Evolutionary conservation across 805 yeast species (phyloP).

Genomic region (Candida alai): DNA sequence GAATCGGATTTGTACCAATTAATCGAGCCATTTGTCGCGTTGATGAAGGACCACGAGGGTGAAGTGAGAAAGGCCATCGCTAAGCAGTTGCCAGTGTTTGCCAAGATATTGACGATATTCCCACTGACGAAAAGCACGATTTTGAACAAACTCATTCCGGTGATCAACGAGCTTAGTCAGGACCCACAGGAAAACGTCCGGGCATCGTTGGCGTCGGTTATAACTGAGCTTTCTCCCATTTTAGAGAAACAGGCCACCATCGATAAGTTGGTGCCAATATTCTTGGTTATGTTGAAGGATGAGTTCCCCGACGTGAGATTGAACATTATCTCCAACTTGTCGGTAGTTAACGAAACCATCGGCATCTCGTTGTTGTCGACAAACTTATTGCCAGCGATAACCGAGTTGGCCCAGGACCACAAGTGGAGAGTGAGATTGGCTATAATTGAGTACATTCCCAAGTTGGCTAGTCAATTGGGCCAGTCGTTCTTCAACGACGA

Average conservation of each 20-base stretch:
- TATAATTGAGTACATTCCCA: conserved; percentile 92
- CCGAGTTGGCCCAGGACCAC: conserved; percentile 92
- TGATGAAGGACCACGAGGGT: conserved; percentile 90
- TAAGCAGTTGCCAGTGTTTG: conserved; percentile 80
- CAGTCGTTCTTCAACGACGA: conserved; percentile 90
- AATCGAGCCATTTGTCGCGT: conserved; percentile 65
- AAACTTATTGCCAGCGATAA: conserved; percentile 88
- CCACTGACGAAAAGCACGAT: conserved; percentile 44
- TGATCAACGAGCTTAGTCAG: conserved; percentile 75
- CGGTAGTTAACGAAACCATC: conserved; percentile 88
- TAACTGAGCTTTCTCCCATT: conserved; percentile 82
- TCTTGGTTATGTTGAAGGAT: conserved; percentile 90
- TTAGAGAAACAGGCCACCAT: conserved; percentile 82
- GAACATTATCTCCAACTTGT: conserved; percentile 88
- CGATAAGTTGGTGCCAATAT: conserved; percentile 78
- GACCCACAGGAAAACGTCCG: conserved; percentile 94
- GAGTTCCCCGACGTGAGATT: conserved; percentile 95
- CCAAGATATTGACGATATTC: conserved; percentile 44
- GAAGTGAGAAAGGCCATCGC: conserved; percentile 96
- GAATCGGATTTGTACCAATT: conserved; percentile 55
- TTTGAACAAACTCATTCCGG: conserved; percentile 72
- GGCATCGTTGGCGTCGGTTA: conserved; percentile 84
- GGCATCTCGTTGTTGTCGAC: conserved; percentile 87
- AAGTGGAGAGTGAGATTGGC: conserved; percentile 98
- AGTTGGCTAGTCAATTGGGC: conserved; percentile 91